Conservation (phyloP, 768 basidiomycete species). For the Pleurotus platypus region DNA sequence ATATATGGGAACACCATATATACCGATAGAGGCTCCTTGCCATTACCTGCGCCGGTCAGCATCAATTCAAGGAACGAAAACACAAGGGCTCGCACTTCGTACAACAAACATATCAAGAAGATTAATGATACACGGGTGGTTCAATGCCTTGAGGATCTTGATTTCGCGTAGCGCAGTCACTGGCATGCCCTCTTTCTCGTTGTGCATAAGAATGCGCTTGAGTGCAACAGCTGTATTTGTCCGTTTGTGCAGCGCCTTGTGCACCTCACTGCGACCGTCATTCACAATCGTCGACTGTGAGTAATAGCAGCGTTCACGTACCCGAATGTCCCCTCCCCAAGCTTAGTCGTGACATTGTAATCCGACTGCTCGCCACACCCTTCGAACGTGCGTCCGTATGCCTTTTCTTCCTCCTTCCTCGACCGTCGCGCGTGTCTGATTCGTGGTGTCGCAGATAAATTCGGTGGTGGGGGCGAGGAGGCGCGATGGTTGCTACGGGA, state of each 20-base stretch:
- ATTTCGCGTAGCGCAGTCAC: conserved; percentile 97
- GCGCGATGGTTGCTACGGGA: conserved; percentile 26
- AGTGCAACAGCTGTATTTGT: conserved; percentile 73
- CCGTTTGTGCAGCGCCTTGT: conserved; percentile 72
- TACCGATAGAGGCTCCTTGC: conserved; percentile 74
- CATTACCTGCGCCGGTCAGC: conserved; percentile 43
- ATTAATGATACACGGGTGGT: conserved; percentile 82
- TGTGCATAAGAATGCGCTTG: conserved; percentile 95
- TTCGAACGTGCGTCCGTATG: conserved; percentile 63
- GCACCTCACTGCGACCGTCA: conserved; percentile 66
- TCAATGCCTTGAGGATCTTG: conserved; percentile 88
- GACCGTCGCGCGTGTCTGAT: conserved; percentile 42
- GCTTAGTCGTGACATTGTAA: conserved; percentile 80
- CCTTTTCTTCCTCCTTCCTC: conserved; percentile 59
- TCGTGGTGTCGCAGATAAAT: conserved; percentile 34
- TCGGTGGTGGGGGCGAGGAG: conserved; percentile 18
- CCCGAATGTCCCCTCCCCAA: conserved; percentile 98
- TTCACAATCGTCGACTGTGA: conserved; percentile 9
- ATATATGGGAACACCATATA: conserved; percentile 99
- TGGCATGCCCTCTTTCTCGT: conserved; percentile 95
- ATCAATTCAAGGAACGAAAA: background rate
- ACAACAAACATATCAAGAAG: conserved; percentile 93
- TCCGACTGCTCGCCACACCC: conserved; percentile 72
- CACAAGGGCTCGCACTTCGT: conserved; percentile 44
- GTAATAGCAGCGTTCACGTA: conserved; percentile 33